phyloP scores from a whole-genome alignment of 2,329 filamentous ascomycete genomes.

The Curvularia hawaiiensis region DNA sequence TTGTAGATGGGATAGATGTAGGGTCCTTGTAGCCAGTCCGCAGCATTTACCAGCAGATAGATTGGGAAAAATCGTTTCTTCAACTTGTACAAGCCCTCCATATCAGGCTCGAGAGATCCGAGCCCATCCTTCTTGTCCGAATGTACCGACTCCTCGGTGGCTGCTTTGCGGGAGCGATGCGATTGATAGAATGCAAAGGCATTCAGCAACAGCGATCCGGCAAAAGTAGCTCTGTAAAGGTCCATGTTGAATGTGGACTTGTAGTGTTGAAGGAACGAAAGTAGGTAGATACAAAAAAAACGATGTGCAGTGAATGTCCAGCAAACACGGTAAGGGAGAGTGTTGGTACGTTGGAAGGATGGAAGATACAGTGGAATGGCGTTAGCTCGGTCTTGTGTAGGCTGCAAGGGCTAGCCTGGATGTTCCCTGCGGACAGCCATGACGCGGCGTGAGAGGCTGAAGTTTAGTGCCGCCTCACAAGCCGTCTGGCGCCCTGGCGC shows the following conservation, averaged over 20 bases:
- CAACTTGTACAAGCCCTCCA: conserved; percentile 42
- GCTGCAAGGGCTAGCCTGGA: background rate
- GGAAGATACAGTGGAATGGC: conserved; percentile 1
- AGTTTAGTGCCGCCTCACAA: conserved; percentile 9
- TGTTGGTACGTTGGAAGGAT: background rate
- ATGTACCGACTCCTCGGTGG: conserved; percentile 9
- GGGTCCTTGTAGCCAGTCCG: conserved; percentile 57
- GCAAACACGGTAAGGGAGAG: conserved; percentile 9
- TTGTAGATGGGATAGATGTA: conserved; percentile 61
- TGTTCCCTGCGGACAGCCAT: background rate
- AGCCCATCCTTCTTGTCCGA: conserved; percentile 33
- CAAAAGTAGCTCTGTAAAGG: conserved; percentile 40
- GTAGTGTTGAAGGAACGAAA: conserved; percentile 5
- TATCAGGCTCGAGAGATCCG: conserved; percentile 30
- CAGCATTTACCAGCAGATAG: conserved; percentile 51
- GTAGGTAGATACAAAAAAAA: background rate
- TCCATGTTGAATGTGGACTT: conserved; percentile 31
- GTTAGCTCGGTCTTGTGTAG: background rate
- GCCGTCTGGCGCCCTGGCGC: background rate
- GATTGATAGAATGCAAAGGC: conserved; percentile 34
- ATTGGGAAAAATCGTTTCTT: conserved; percentile 53
- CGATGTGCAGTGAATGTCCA: conserved; percentile 11
- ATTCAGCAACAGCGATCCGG: conserved; percentile 35
- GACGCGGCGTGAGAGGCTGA: background rate
- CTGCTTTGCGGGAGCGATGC: conserved; percentile 27